Evolutionary conservation across 2,329 filamentous ascomycete species (phyloP).

Genomic region (Ophiocordyceps camponoti-leonardi): DNA sequence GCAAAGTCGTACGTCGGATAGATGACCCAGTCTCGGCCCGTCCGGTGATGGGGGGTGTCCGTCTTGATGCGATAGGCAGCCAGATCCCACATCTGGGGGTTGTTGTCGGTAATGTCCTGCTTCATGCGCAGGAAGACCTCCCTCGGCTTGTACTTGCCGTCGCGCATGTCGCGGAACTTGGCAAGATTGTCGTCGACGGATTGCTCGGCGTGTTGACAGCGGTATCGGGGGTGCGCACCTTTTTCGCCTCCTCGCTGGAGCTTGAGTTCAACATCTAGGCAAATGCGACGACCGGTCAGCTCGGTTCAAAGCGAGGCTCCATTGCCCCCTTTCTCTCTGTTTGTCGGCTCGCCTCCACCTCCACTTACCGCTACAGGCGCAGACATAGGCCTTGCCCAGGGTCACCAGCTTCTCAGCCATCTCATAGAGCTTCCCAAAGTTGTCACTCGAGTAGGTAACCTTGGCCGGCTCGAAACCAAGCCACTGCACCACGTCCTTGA

Average conservation of each 20-base stretch:
- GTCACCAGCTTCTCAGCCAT: constrained; percentile 67
- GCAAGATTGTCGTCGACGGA: constrained; percentile 57
- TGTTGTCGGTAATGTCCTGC: constrained; percentile 66
- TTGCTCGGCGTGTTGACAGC: constrained; percentile 65
- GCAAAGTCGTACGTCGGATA: constrained; percentile 93
- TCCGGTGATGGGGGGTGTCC: constrained; percentile 55
- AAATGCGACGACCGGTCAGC: not conserved
- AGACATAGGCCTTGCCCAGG: constrained; percentile 58
- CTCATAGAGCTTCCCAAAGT: constrained; percentile 71
- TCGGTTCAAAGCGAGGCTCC: not conserved
- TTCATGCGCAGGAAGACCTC: constrained; percentile 87
- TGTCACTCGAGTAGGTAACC: constrained; percentile 74
- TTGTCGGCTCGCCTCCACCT: too few species aligned
- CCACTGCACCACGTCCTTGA: constrained; percentile 77
- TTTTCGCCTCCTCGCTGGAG: constrained; percentile 67
- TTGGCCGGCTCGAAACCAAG: constrained; percentile 33
- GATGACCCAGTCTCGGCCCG: constrained; percentile 72
- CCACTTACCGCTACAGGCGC: constrained; percentile 61
- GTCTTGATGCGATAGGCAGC: constrained; percentile 76
- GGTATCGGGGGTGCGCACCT: constrained; percentile 51
- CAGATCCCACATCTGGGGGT: constrained; percentile 94
- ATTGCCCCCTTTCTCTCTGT: too few species aligned
- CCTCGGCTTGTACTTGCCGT: constrained; percentile 74
- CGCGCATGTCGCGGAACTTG: constrained; percentile 80
- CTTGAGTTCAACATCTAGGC: constrained; percentile 57